A percentile compares a stretch with the other conserved stretches of the same genome.
These are phyloP conservation scores for Thelonectria blattea DNA, from an alignment of 2,329 filamentous ascomycete species.

Conservation along the genomic window DNA sequence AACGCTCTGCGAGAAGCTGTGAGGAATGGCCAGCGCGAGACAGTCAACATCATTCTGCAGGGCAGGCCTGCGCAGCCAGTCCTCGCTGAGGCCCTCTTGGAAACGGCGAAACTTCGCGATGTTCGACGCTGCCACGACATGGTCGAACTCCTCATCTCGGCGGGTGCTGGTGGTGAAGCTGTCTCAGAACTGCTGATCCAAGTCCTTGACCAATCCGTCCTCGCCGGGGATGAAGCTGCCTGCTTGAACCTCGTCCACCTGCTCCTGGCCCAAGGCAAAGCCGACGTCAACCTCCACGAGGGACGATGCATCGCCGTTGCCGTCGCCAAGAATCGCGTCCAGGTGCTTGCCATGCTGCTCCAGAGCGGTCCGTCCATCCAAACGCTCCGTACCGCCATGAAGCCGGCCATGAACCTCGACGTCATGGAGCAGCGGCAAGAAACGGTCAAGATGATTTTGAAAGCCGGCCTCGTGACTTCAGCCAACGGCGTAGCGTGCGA, in stretches of 20 bases:
- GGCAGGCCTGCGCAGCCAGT: not conserved
- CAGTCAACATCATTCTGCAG: constrained; percentile 8
- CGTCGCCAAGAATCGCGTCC: not conserved
- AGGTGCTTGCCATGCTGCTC: not conserved
- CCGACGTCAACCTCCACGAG: constrained; percentile 1
- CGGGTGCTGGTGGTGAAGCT: constrained; percentile 1
- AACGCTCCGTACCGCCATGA: not conserved
- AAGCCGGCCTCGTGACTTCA: not conserved
- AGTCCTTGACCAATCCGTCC: constrained; percentile 1
- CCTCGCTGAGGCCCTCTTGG: not conserved
- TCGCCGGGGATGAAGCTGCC: not conserved
- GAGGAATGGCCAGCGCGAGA: constrained; percentile 1
- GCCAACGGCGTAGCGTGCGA: not conserved
- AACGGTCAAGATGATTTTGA: not conserved
- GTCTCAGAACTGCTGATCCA: constrained; percentile 2
- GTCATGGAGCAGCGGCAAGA: not conserved
- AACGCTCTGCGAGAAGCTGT: constrained; percentile 1
- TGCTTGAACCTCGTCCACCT: not conserved
- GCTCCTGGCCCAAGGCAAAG: not conserved
- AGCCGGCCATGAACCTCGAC: constrained; percentile 1
- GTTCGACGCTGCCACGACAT: not conserved
- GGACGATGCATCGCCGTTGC: not conserved
- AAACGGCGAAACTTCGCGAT: not conserved
- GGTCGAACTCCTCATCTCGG: constrained; percentile 3
- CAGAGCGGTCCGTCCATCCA: not conserved